A percentile compares a stretch with the other conserved stretches of the same genome.
phyloP scores from a whole-genome alignment of 2,329 filamentous ascomycete species.

The Fusarium longipes region DNA sequence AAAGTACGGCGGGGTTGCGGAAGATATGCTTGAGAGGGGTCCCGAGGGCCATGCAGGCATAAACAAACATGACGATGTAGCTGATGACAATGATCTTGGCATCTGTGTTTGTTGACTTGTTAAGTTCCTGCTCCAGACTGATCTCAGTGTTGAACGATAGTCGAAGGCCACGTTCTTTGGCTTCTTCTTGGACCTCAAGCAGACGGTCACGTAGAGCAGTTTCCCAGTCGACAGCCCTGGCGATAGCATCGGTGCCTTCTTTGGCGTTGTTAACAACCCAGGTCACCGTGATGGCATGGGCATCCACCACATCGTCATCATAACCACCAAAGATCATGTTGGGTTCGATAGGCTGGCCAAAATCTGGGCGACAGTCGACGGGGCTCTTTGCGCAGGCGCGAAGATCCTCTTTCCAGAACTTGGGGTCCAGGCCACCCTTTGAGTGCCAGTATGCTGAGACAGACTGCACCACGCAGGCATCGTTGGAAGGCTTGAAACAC shows the following conservation, averaged over 20 bases:
- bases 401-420: conserved; percentile 78
- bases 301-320: conserved; percentile 74
- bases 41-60: conserved; percentile 91
- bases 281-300: conserved; percentile 85
- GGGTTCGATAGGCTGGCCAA: conserved; percentile 87
- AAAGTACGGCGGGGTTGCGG: conserved; percentile 81
- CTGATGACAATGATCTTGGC: conserved; percentile 96
- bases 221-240: conserved; percentile 90
- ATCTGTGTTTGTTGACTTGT: conserved; percentile 98
- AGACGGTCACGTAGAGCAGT: conserved; percentile 78
- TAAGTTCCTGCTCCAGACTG: conserved; percentile 93
- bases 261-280: conserved; percentile 93
- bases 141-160: conserved; percentile 96
- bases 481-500: conserved; percentile 92
- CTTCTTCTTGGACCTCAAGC: conserved; percentile 83
- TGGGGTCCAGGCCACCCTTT: conserved; percentile 53
- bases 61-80: conserved; percentile 99
- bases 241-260: conserved; percentile 77
- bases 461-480: conserved; percentile 92
- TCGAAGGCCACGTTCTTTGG: conserved; percentile 78
- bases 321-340: conserved; percentile 89
- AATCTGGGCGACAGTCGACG: conserved; percentile 86
- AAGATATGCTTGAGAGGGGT: conserved; percentile 84
- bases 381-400: conserved; percentile 81
- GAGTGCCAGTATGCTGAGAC: conserved; percentile 89